Evolutionary conservation across 768 basidiomycete species (phyloP).

Genomic region (Pleurotus tuber-regium): DNA sequence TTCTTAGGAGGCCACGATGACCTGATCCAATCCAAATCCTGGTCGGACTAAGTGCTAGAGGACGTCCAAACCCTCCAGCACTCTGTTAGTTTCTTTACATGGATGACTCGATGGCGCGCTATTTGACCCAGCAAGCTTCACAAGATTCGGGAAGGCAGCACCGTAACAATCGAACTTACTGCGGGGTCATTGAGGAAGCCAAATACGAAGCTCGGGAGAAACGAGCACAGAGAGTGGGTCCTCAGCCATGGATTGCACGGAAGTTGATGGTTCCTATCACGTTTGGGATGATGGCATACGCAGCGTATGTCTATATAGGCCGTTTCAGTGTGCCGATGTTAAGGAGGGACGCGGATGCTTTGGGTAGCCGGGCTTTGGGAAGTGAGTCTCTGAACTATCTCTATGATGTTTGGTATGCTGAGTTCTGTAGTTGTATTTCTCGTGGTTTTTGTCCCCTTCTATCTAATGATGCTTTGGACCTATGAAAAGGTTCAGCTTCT

Average conservation of each 20-base stretch:
- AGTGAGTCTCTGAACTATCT: constrained; percentile 68
- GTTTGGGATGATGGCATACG: constrained; percentile 60
- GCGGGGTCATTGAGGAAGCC: constrained; percentile 54
- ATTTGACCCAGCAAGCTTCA: no score
- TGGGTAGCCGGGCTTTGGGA: constrained; percentile 52
- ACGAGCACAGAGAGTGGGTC: constrained; percentile 39
- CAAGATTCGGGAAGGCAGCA: neutral
- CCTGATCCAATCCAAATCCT: neutral
- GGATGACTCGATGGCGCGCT: neutral
- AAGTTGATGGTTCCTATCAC: constrained; percentile 67
- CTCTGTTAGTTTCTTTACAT: neutral
- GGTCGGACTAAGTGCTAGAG: no score
- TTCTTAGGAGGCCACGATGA: neutral
- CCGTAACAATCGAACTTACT: constrained; percentile 28
- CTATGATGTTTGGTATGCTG: no score
- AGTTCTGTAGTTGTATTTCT: constrained; percentile 59
- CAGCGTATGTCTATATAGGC: constrained; percentile 76
- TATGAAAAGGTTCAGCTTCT: constrained; percentile 67
- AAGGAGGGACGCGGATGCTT: constrained; percentile 35
- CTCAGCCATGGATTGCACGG: constrained; percentile 72
- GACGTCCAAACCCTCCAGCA: neutral
- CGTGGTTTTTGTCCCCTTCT: constrained; percentile 58
- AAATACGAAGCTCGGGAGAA: constrained; percentile 35
- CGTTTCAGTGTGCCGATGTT: constrained; percentile 73
- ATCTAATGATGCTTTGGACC: constrained; percentile 74